Evolutionary conservation across 768 basidiomycete species (phyloP), one percentile per base, ranked within the genome.

Genomic region (Auricularia heimuer): DNA sequence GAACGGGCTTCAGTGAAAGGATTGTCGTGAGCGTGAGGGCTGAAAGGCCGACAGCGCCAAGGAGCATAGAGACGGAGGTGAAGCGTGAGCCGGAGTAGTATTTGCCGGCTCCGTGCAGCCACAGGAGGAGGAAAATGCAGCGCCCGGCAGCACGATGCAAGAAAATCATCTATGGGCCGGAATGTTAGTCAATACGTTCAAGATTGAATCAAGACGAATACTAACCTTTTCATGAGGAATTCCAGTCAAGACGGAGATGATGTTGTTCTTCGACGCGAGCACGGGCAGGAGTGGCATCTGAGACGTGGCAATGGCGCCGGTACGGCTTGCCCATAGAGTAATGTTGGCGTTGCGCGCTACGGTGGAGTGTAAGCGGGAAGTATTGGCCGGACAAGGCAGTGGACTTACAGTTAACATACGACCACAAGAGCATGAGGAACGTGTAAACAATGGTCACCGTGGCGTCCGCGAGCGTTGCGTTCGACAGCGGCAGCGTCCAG

Each of bases 261-360:
- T 54, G 63, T 76, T 75, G 67, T 76, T 76, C 71, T 76, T 76
- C 29, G 72, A 71, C 4, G 73, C 73, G 6, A 76, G 67, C 16
- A 73, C 73, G 45, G 73, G 68, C 63, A 76, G 71, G 37, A 76
- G 66, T 3, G 73, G 72, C 3, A 73, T 66, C 64, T 76, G 70
- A 12, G 29, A 54, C 12, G 61, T 58, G 6, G 65, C 66, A 16
- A 67, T 65, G 24, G 66, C 64, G 21, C 62, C 68, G 8, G 64
- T 62, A 11, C 66, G 63, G 36, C 65, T 61, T 4, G 62, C 39
- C 54, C 64, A 68, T 29, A 63, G 54, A 7, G 16, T 54, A 8
- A 62, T 33, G 39, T 18, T 54, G 12, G 35, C 21, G n/a, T 63
- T 34, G 7, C 51, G 34, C 11, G 56, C 29, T 56, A 21, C 56